These are phyloP conservation scores for Phaeotremella skinneri DNA, from an alignment of 768 basidiomycete species.

Conservation along the genomic window DNA sequence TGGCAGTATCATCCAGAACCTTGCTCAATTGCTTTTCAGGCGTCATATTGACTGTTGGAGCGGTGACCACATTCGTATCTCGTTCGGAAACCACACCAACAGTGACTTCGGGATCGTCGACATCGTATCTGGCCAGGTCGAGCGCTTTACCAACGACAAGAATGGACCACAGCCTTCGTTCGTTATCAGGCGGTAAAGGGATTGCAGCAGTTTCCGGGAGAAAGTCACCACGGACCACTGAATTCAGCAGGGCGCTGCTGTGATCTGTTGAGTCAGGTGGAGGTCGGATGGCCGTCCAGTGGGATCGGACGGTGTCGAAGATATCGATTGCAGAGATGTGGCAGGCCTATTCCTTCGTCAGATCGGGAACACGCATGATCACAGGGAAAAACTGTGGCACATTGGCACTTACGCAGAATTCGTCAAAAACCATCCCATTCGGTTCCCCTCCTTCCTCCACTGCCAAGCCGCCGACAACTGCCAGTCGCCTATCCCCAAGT, in stretches of 20 bases:
- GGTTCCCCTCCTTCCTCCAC: constrained; percentile 5
- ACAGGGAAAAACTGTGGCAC: too few species aligned
- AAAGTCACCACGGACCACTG: neutral
- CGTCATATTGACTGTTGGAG: neutral
- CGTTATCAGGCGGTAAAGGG: neutral
- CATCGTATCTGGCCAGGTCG: constrained; percentile 1
- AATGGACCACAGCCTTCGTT: neutral
- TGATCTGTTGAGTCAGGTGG: neutral
- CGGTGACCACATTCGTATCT: neutral
- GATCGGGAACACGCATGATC: too few species aligned
- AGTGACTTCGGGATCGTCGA: neutral
- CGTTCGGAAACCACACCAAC: neutral
- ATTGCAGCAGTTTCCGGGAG: neutral
- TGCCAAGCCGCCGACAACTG: constrained; percentile 6
- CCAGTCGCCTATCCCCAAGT: constrained; percentile 2
- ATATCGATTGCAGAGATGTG: constrained; percentile 9
- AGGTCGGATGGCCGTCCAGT: constrained; percentile 1
- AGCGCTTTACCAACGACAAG: constrained; percentile 5
- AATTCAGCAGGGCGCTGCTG: neutral
- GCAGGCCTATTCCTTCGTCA: too few species aligned
- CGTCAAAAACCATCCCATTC: constrained; percentile 6
- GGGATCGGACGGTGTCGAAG: constrained; percentile 1
- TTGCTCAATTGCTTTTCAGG: neutral
- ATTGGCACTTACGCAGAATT: constrained; percentile 9
- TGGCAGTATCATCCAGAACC: neutral